Evolutionary conservation across 768 basidiomycete genomes (phyloP).

Genomic region (Pleurotus eryngii): DNA sequence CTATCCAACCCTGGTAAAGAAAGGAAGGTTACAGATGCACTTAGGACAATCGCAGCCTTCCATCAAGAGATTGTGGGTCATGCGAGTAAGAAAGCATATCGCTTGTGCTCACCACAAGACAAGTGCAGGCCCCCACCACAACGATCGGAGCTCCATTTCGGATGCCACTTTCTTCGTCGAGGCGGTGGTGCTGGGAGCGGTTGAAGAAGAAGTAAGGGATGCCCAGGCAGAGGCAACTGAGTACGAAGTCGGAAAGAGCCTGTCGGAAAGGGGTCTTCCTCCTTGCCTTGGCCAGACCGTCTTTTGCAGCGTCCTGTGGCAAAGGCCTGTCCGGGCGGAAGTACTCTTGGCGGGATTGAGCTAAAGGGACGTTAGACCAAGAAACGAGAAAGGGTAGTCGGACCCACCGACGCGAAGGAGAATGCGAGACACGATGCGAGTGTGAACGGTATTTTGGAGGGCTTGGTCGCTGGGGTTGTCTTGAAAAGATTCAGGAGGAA

Average conservation of each 20-base stretch:
- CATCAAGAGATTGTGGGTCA: constrained; percentile 12
- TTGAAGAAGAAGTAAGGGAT: constrained; percentile 75
- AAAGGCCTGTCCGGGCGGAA: constrained; percentile 69
- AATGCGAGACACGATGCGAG: constrained; percentile 66
- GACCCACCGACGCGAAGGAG: constrained; percentile 63
- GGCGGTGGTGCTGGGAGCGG: constrained; percentile 42
- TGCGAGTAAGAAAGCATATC: neutral
- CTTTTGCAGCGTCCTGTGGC: constrained; percentile 44
- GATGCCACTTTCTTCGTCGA: constrained; percentile 61
- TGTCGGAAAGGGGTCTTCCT: constrained; percentile 41
- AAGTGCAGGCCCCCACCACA: constrained; percentile 61
- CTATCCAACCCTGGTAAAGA: constrained; percentile 72
- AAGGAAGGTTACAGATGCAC: constrained; percentile 80
- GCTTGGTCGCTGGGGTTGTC: constrained; percentile 33
- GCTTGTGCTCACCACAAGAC: constrained; percentile 49
- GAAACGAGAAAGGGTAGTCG: neutral
- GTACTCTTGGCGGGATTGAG: constrained; percentile 67
- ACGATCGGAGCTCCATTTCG: constrained; percentile 54
- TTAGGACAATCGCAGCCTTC: constrained; percentile 77
- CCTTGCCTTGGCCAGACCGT: constrained; percentile 19
- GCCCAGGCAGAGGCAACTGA: constrained; percentile 68
- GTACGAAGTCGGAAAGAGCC: constrained; percentile 51
- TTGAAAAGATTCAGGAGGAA: constrained; percentile 8
- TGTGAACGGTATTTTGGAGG: constrained; percentile 48
- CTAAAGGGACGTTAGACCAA: constrained; percentile 25